These are phyloP conservation scores for Sesbania bispinosa DNA, from an alignment of 306 rosid genomes.

Conservation along the genomic window DNA sequence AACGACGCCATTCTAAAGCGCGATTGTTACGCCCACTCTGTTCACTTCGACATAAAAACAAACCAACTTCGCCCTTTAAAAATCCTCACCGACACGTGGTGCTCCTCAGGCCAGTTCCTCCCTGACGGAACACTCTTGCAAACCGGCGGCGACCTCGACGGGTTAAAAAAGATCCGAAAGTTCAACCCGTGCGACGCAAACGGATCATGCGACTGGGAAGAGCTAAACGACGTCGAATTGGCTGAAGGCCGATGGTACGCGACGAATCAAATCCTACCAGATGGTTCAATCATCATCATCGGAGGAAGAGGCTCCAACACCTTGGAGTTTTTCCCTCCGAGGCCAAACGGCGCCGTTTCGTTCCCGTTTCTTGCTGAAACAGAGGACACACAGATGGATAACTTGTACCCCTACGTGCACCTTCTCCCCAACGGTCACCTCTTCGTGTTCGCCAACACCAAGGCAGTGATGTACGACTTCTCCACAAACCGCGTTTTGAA, in stretches of 20 bases:
- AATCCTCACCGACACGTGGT: constrained; percentile 90
- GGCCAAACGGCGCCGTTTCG: constrained; percentile 46
- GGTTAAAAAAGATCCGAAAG: constrained; percentile 59
- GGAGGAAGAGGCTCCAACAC: constrained; percentile 75
- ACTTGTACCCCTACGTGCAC: constrained; percentile 79
- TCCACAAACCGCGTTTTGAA: constrained; percentile 19
- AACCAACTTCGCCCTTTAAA: constrained; percentile 62
- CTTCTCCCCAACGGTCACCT: constrained; percentile 78
- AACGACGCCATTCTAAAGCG: constrained; percentile 46
- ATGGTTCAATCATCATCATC: constrained; percentile 63
- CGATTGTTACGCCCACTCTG: constrained; percentile 89
- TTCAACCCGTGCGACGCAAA: constrained; percentile 53
- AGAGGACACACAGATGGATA: constrained; percentile 81
- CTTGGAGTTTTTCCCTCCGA: constrained; percentile 66
- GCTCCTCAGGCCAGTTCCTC: constrained; percentile 89
- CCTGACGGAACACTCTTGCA: constrained; percentile 75
- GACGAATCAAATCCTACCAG: constrained; percentile 71
- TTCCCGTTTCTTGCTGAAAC: constrained; percentile 57
- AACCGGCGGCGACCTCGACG: constrained; percentile 83
- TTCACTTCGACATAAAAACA: constrained; percentile 50
- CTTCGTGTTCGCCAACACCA: constrained; percentile 78
- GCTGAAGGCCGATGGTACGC: constrained; percentile 70
- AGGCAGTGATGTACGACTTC: constrained; percentile 56
- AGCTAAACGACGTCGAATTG: constrained; percentile 55
- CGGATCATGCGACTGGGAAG: constrained; percentile 65